phyloP scores from a whole-genome alignment of 441 rosid species.

The Mallotus japonicus region DNA sequence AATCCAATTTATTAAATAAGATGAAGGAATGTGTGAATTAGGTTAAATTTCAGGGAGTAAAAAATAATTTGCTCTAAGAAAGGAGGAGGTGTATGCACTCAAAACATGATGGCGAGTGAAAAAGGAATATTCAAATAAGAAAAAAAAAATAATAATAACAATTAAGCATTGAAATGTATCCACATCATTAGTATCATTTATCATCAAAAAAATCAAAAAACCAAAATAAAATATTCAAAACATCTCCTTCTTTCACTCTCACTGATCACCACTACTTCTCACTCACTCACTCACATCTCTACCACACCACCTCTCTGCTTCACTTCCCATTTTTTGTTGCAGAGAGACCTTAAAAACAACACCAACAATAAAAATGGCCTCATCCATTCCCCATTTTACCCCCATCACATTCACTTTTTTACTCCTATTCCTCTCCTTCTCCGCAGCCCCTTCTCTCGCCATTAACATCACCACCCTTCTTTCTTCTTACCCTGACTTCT shows the following conservation, averaged over 20 bases:
- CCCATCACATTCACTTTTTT: conserved; percentile 39
- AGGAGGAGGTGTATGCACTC: too few species aligned
- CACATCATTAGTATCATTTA: conserved; percentile 10
- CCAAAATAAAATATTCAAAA: neutral
- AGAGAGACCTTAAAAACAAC: neutral
- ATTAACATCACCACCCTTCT: conserved; percentile 62
- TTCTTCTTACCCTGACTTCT: conserved; percentile 60
- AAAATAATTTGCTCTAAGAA: neutral
- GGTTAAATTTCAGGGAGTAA: too few species aligned
- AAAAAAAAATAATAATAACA: neutral
- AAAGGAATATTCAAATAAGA: neutral
- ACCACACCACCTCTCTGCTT: conserved; percentile 32
- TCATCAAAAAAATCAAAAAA: neutral
- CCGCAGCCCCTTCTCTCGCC: conserved; percentile 27
- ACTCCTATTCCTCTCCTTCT: conserved; percentile 35
- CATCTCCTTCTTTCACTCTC: conserved; percentile 6
- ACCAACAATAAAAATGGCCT: neutral
- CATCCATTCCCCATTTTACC: conserved; percentile 44
- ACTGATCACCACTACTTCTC: neutral
- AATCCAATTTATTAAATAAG: too few species aligned
- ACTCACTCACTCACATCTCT: conserved; percentile 30
- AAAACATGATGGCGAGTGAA: neutral
- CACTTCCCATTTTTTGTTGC: neutral
- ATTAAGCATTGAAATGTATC: neutral
- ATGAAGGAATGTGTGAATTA: too few species aligned